Evolutionary conservation across 176 grass and related monocot species (phyloP).

Genomic region (Dactylis glomerata): DNA sequence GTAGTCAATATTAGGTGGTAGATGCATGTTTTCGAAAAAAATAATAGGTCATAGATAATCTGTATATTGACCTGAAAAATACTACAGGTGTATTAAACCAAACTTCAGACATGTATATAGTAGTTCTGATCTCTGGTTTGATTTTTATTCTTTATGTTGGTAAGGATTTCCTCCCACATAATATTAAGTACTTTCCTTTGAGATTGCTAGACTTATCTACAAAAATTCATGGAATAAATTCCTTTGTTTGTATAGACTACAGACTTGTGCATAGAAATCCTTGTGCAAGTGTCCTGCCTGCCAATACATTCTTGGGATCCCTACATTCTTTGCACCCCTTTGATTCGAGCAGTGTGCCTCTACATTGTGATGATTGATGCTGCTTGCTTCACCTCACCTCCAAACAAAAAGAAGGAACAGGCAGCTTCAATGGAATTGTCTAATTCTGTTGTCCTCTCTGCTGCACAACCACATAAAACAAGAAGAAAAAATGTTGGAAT

Average conservation of each 20-base stretch:
- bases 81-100: not conserved
- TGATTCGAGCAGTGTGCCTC: slow-evolving; percentile 37
- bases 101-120: not conserved
- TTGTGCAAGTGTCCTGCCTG: not conserved
- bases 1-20: not conserved
- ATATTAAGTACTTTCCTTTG: not conserved
- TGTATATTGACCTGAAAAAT: not conserved
- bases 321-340: slow-evolving; percentile 24
- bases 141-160: not conserved
- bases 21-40: no score
- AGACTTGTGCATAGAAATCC: not conserved
- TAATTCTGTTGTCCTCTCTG: slow-evolving; percentile 45
- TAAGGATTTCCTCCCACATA: not conserved
- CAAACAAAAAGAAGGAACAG: slow-evolving; percentile 63
- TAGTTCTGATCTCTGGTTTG: no score
- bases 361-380: slow-evolving; percentile 37
- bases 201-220: not conserved
- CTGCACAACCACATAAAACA: slow-evolving; percentile 35
- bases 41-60: not conserved
- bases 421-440: slow-evolving; percentile 48
- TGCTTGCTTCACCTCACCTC: slow-evolving; percentile 32
- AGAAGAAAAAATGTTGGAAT: slow-evolving; percentile 30
- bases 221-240: not conserved
- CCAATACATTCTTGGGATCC: slow-evolving; percentile 29
- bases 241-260: not conserved